Evolutionary conservation across 352 stramenopile species (phyloP).

Genomic region (Pythium dissimile): DNA sequence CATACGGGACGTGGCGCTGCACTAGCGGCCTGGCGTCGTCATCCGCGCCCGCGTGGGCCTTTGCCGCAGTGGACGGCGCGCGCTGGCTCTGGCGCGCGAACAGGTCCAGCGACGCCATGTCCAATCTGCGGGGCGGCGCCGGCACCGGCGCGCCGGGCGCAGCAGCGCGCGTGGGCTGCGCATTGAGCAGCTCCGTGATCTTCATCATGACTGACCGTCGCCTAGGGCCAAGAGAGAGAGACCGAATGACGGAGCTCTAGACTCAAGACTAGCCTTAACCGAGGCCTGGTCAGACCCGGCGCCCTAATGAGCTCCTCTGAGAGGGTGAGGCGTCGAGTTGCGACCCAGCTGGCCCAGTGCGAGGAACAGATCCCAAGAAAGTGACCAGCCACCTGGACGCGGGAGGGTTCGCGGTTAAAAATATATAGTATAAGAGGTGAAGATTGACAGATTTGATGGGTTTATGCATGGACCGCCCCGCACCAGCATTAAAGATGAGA

Average conservation of each 20-base stretch:
- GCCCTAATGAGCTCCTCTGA: too few relatives aligned
- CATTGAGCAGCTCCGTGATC: slow-evolving; percentile 32
- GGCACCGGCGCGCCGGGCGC: not conserved
- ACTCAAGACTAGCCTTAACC: too few relatives aligned
- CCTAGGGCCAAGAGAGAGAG: not conserved
- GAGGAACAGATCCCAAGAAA: not conserved
- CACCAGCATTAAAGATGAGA: not conserved
- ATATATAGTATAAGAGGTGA: not conserved
- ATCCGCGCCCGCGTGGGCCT: too few relatives aligned
- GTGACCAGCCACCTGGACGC: not conserved
- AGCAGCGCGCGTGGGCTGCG: slow-evolving; percentile 20
- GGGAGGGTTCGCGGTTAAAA: not conserved
- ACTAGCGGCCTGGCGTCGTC: not conserved
- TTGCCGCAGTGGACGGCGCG: too few relatives aligned
- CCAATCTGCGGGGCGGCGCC: slow-evolving; percentile 18
- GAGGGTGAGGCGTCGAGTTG: too few relatives aligned
- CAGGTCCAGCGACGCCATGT: slow-evolving; percentile 57
- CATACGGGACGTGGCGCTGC: not conserved
- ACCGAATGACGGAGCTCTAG: too few relatives aligned
- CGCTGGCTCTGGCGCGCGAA: slow-evolving; percentile 26
- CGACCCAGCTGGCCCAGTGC: not conserved
- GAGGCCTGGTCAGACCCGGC: too few relatives aligned
- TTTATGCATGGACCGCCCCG: too few relatives aligned
- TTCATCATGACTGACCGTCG: slow-evolving; percentile 12
- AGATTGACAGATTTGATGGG: not conserved